These are phyloP conservation scores for Saccharomyces hybrid DNA, from an alignment of 1,139 yeast species.

Conservation along the genomic window DNA sequence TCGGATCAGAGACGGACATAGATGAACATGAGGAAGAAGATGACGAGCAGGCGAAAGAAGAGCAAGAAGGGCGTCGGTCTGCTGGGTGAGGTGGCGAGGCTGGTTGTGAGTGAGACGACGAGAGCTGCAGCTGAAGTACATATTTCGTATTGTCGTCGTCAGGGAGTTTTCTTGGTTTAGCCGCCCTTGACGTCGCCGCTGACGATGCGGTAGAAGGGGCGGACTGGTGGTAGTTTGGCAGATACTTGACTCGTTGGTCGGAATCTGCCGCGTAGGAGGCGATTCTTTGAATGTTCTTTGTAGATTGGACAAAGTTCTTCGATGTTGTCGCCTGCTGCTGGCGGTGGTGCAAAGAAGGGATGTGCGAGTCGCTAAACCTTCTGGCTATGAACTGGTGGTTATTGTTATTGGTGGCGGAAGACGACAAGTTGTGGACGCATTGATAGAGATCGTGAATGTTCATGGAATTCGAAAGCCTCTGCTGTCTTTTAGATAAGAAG, in stretches of 20 bases:
- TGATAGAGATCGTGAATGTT: constrained; percentile 4
- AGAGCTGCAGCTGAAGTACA: neutral
- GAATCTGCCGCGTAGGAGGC: neutral
- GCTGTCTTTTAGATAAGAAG: neutral
- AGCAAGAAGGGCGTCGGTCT: neutral
- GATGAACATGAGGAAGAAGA: neutral
- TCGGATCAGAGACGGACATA: neutral
- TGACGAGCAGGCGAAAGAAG: neutral
- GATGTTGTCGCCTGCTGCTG: neutral
- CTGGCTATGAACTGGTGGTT: constrained; percentile 3
- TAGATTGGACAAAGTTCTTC: neutral
- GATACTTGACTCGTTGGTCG: neutral
- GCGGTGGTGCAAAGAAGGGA: neutral
- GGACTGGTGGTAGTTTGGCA: neutral
- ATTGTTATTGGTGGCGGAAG: neutral
- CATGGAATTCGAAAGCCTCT: neutral
- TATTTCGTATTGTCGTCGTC: neutral
- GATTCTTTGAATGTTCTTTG: neutral
- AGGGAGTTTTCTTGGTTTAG: neutral
- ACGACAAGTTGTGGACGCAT: constrained; percentile 3
- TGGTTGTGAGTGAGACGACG: neutral
- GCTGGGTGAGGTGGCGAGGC: neutral
- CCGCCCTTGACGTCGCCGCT: neutral
- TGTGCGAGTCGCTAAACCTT: constrained; percentile 9
- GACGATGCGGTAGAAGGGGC: neutral